A percentile compares a stretch with the other conserved stretches of the same genome.
These are phyloP conservation scores for sweet orange (Citrus sinensis) DNA, from an alignment of 345 rosid genomes.

Conservation along the genomic window DVS_A1.0 CM039165.1:17746501-17747000, in stretches of 20 bases:
- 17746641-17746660: neutral
- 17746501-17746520: too few relatives aligned
- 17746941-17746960: too few relatives aligned
- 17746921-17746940: too few relatives aligned
- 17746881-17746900: too few relatives aligned
- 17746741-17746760: neutral
- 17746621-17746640: neutral
- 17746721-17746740: neutral
- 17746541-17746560: neutral
- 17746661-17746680: conserved; percentile 7
- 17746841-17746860: too few relatives aligned
- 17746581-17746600: neutral
- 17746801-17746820: too few relatives aligned
- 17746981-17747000: too few relatives aligned
- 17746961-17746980: too few relatives aligned
- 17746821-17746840: too few relatives aligned
- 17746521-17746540: too few relatives aligned
- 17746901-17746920: too few relatives aligned
- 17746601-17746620: neutral
- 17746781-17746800: neutral
- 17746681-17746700: conserved; percentile 11
- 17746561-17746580: neutral
- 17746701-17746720: conserved; percentile 13
- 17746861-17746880: too few relatives aligned
- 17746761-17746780: neutral